Conservation (phyloP, 305 asterid genomes). For the Nicotiana rustica region DNA sequence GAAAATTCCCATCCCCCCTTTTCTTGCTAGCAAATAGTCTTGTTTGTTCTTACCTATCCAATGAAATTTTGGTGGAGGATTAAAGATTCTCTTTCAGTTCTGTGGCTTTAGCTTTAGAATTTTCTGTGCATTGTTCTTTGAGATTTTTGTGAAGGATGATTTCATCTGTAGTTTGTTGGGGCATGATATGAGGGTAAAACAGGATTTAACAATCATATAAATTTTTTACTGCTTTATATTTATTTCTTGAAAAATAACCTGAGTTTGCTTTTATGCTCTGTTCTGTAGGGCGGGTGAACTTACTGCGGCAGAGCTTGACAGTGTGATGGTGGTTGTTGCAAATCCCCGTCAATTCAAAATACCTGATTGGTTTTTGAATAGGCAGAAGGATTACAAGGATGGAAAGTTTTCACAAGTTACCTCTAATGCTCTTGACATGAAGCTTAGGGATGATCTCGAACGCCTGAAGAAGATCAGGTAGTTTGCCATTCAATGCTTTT, state of each 20-base stretch:
- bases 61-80: background rate
- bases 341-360: constrained; percentile 47
- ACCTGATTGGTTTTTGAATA: constrained; percentile 47
- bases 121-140: background rate
- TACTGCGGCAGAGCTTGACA: constrained; percentile 46
- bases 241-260: background rate
- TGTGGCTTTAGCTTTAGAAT: background rate
- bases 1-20: background rate
- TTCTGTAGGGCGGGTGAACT: constrained; percentile 45
- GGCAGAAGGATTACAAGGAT: constrained; percentile 48
- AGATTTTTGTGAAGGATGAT: background rate
- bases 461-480: constrained; percentile 50
- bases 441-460: constrained; percentile 44
- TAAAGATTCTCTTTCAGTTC: background rate
- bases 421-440: constrained; percentile 48
- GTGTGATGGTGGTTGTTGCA: constrained; percentile 45
- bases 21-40: background rate
- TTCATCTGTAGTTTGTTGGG: background rate
- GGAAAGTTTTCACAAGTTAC: constrained; percentile 46
- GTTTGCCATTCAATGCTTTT: background rate
- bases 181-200: background rate
- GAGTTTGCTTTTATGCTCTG: background rate
- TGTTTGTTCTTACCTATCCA: background rate
- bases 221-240: background rate
- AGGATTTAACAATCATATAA: background rate